Percentiles rank a stretch among this genome's conserved stretches.
These are phyloP conservation scores for Alternaria incomplexa DNA, from an alignment of 2,329 filamentous ascomycete species.

Conservation along the genomic window DNA sequence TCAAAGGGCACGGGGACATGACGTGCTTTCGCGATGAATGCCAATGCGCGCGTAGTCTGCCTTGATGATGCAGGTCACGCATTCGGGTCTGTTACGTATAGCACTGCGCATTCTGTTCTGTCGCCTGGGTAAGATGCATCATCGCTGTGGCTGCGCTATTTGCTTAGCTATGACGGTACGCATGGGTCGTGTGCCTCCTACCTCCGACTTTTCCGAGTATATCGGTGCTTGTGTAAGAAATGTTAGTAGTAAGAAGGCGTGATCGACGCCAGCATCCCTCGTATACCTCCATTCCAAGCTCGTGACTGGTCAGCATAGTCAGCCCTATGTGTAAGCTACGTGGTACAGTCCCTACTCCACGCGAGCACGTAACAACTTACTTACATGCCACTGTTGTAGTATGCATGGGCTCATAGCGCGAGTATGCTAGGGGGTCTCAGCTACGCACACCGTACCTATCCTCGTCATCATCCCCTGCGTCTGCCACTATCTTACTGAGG, in stretches of 20 bases:
- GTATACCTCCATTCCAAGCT: neutral
- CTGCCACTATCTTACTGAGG: neutral
- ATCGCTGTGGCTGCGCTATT: neutral
- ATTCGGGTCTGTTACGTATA: neutral
- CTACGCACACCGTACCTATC: slow-evolving; percentile 1
- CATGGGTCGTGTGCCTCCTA: neutral
- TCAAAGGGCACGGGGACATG: neutral
- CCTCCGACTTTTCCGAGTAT: neutral
- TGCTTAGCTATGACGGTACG: neutral
- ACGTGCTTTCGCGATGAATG: neutral
- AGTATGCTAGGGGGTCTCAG: slow-evolving; percentile 2
- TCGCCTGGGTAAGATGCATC: neutral
- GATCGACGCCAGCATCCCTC: slow-evolving; percentile 9
- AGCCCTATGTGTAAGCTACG: slow-evolving; percentile 6
- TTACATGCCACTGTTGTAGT: neutral
- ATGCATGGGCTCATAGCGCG: neutral
- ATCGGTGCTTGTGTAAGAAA: neutral
- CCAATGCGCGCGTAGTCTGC: neutral
- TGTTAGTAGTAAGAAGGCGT: neutral
- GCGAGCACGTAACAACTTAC: neutral
- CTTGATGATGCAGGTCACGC: neutral
- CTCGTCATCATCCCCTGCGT: slow-evolving; percentile 1
- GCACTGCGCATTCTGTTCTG: neutral
- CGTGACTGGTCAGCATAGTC: slow-evolving; percentile 6
- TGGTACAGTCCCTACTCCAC: neutral